Evolutionary conservation across 1,139 yeast species (phyloP).

Genomic region (Pichia sp.): DNA sequence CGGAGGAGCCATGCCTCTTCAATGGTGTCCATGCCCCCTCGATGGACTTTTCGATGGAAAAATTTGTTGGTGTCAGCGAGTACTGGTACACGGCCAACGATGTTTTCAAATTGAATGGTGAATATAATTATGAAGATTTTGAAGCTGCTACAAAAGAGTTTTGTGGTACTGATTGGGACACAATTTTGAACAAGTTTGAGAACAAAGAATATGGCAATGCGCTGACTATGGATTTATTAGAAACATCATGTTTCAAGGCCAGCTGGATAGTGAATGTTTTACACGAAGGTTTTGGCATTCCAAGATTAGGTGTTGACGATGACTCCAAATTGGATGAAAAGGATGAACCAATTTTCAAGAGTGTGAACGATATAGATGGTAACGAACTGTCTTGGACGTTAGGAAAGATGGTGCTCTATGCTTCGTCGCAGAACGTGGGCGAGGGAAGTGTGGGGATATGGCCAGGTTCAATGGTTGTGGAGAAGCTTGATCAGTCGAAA

Average conservation of each 20-base stretch:
- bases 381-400: conserved; percentile 80
- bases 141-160: conserved; percentile 56
- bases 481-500: not conserved
- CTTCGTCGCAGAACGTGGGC: conserved; percentile 29
- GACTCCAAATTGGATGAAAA: conserved; percentile 24
- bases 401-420: conserved; percentile 71
- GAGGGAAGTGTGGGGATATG: conserved; percentile 21
- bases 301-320: conserved; percentile 54
- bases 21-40: conserved; percentile 79
- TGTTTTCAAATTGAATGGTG: conserved; percentile 73
- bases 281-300: conserved; percentile 77
- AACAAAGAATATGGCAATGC: conserved; percentile 49
- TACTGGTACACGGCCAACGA: conserved; percentile 87
- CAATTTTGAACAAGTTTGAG: conserved; percentile 45
- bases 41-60: conserved; percentile 64
- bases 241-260: conserved; percentile 76
- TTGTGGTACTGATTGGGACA: conserved; percentile 65
- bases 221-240: conserved; percentile 45
- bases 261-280: conserved; percentile 74
- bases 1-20: conserved; percentile 69
- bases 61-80: conserved; percentile 75
- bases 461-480: conserved; percentile 17
- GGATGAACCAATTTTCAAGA: conserved; percentile 43
- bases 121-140: conserved; percentile 59
- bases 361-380: conserved; percentile 64